These are phyloP conservation scores for Plasmodium knowlesi DNA, from an alignment of 169 alveolate species.

Conservation along the genomic window DNA sequence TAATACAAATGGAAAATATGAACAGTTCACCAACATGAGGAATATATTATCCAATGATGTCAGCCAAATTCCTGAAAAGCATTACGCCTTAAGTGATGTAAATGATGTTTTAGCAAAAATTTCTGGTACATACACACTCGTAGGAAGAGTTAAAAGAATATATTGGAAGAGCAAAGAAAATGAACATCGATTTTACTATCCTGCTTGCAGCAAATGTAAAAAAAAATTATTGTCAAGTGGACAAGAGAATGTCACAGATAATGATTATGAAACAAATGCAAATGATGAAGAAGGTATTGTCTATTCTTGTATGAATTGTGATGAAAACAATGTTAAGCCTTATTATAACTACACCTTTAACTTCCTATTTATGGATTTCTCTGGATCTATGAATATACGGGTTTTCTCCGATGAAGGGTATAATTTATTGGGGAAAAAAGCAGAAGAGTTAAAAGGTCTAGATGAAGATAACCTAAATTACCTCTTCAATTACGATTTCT, in stretches of 20 bases:
- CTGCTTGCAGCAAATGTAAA: conserved; percentile 82
- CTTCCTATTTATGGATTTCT: conserved; percentile 75
- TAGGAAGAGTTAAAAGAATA: conserved; percentile 78
- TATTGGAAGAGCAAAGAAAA: conserved; percentile 85
- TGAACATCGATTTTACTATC: conserved; percentile 78
- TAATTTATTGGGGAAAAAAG: conserved; percentile 77
- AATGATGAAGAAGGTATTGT: conserved; percentile 76
- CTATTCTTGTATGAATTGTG: conserved; percentile 81
- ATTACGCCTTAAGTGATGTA: conserved; percentile 67
- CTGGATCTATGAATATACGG: conserved; percentile 75
- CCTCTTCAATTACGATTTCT: conserved; percentile 76
- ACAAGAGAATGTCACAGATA: conserved; percentile 4
- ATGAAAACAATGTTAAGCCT: conserved; percentile 80
- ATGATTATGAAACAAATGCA: conserved; percentile 6
- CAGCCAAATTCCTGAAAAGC: conserved; percentile 76
- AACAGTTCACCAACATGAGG: conserved; percentile 77
- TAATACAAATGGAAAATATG: conserved; percentile 76
- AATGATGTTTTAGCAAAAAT: conserved; percentile 69
- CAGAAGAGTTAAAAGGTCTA: conserved; percentile 76
- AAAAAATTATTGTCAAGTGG: conserved; percentile 77
- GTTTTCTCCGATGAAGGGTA: conserved; percentile 75
- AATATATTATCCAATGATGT: conserved; percentile 68
- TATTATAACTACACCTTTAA: conserved; percentile 75
- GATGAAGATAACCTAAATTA: conserved; percentile 76
- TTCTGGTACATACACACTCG: conserved; percentile 77